Conservation (phyloP, 2,329 filamentous ascomycete genomes). For the Aspergillus jensenii region DNA sequence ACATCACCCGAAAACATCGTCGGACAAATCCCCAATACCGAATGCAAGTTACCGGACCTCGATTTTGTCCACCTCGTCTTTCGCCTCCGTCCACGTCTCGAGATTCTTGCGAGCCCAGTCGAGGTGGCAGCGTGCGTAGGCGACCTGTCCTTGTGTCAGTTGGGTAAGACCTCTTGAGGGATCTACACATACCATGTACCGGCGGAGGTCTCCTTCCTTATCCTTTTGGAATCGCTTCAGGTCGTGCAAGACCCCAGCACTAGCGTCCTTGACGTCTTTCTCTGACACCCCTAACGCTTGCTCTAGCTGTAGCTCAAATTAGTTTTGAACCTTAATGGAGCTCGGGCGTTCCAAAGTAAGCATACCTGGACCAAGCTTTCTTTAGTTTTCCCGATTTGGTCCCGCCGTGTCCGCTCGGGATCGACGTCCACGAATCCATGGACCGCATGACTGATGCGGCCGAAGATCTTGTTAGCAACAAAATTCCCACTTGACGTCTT, state of each 20-base stretch:
- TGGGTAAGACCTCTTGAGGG: not conserved
- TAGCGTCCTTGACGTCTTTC: slow-evolving; percentile 91
- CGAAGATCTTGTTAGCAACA: slow-evolving; percentile 90
- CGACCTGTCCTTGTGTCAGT: slow-evolving; percentile 61
- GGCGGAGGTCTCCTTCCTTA: slow-evolving; percentile 89
- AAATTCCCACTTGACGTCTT: slow-evolving; percentile 85
- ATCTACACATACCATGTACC: slow-evolving; percentile 79
- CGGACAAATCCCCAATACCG: not conserved
- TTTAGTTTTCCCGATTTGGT: slow-evolving; percentile 92
- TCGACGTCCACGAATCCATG: slow-evolving; percentile 96
- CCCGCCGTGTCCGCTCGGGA: slow-evolving; percentile 85
- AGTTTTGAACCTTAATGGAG: slow-evolving; percentile 1
- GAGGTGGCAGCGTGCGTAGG: slow-evolving; percentile 88
- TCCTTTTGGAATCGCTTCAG: slow-evolving; percentile 89
- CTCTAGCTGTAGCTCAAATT: slow-evolving; percentile 64
- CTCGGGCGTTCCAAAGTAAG: not conserved
- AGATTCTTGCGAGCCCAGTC: slow-evolving; percentile 92
- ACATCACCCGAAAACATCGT: not conserved
- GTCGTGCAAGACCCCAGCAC: slow-evolving; percentile 81
- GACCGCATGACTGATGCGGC: slow-evolving; percentile 89
- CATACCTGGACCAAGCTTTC: slow-evolving; percentile 70
- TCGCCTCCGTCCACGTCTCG: slow-evolving; percentile 90
- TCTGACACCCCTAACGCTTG: slow-evolving; percentile 86
- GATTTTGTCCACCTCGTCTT: slow-evolving; percentile 84
- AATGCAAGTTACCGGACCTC: slow-evolving; percentile 40